Evolutionary conservation across 2,329 filamentous ascomycete genomes (phyloP), one percentile per base, ranked within the genome.

Genomic region (Graphiopsis chlorocephala): DNA sequence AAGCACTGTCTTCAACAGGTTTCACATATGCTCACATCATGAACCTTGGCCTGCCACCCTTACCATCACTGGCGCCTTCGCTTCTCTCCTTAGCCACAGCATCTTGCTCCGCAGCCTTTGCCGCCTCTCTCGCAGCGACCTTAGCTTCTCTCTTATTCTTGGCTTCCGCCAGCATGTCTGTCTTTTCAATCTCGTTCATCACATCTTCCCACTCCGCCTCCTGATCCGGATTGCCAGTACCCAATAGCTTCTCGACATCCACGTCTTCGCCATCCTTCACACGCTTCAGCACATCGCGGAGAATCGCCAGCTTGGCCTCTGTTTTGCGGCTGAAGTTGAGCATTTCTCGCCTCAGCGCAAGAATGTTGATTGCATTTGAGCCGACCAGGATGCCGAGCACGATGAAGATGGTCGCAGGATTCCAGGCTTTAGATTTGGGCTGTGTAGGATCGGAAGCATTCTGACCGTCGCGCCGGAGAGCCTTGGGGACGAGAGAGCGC

Each of bases 331-430:
- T 86, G 71, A 90, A 93, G 11, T 88, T 86, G 33, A 84, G 83
- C 73, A 88, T 90, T 59, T 93, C 89, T 71, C 90, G 91, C 72
- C 89, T 90, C 72, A 98, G 77, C 38, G 88, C 84, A 73, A 99
- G 89, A 84, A 95, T 91, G 72, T 97, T 91, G 71, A 99, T 97
- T 15, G 94, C 91, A 83, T 97, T 96, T 67, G 92, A 97, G 4
- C 96, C 96, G 68, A 98, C 94, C 68, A 98, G 84, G 47, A 93
- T 82, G 6, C 90, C 82, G 2, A 87, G 76, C 65, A 86, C 73
- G 65, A 94, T 87, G 78, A 90, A 93, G 66, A 85, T 70, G 17
- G 92, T 84, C 1, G 84, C 84, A 26, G 93, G 84, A 23, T 82
- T 81, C 77, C 79, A 80, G n/a, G 75, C 76, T 68, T 76, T 73